Conservation (phyloP, 176 grass and related monocot species). For the Oryza punctata region DNA sequence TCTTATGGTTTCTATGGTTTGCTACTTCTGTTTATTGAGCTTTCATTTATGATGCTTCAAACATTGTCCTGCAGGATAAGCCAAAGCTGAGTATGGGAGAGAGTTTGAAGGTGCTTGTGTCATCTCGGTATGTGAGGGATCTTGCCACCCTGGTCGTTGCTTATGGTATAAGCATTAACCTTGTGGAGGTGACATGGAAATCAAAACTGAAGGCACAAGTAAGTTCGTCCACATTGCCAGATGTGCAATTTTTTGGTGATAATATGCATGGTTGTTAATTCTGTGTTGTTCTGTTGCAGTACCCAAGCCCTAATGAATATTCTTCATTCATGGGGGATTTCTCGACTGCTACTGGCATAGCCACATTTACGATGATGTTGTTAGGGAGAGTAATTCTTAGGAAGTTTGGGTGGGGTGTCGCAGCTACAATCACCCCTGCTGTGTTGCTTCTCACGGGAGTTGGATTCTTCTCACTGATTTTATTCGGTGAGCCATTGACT, state of each 20-base stretch:
- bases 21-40: slow-evolving; percentile 16
- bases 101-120: slow-evolving; percentile 93
- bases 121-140: slow-evolving; percentile 96
- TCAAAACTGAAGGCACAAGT: slow-evolving; percentile 99
- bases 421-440: slow-evolving; percentile 90
- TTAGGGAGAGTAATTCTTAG: slow-evolving; percentile 84
- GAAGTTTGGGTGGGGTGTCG: slow-evolving; percentile 96
- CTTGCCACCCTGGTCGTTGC: slow-evolving; percentile 97
- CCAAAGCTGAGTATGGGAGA: slow-evolving; percentile 90
- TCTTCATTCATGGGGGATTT: slow-evolving; percentile 99
- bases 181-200: slow-evolving; percentile 99
- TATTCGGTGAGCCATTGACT: slow-evolving; percentile 79
- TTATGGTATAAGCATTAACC: slow-evolving; percentile 99
- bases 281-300: slow-evolving; percentile 51
- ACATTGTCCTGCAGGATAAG: slow-evolving; percentile 67
- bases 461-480: slow-evolving; percentile 96
- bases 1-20: background rate
- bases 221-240: background rate
- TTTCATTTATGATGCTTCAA: slow-evolving; percentile 27
- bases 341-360: slow-evolving; percentile 93
- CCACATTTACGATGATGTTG: slow-evolving; percentile 99
- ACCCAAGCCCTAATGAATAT: slow-evolving; percentile 95
- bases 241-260: background rate
- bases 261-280: slow-evolving; percentile 19
- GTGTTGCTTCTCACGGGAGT: slow-evolving; percentile 94